Evolutionary conservation across 495 filamentous ascomycete species (phyloP), one percentile per base, ranked within the genome.

Genomic region (Neurospora sp.): DNA sequence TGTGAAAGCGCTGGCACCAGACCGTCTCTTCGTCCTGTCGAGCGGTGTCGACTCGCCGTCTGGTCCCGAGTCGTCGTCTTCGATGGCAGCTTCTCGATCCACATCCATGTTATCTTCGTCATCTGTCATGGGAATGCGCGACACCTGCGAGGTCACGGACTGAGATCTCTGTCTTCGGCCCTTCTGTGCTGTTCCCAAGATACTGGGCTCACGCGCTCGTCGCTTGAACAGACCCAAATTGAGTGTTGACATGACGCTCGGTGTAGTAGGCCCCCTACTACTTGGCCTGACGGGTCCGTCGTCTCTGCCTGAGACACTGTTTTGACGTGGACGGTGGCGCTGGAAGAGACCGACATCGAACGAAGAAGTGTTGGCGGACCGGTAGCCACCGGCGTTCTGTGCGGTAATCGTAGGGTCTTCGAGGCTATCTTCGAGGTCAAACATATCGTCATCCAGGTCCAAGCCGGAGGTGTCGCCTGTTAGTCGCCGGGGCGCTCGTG

Each of bases 221-320:
- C 84, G 77, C 74, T 79, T 84, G 74, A 87, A 87, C 10, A 78
- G 69, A n/a, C 85, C 83, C 18, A 87, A 79, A 71, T 83, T 86
- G 39, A 87, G 80, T 11, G 80, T 81, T 3, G 82, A 83, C 73
- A 81, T 83, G 35, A 84, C 74, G 72, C 78, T 83, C n/a, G 84
- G 83, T 14, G 85, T 87, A 69, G 79, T 84, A 12, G 78, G 76
- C 6, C 85, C 84, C 71, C 84, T 82, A 75, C 85, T 87, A 74
- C 85, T 86, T 35, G 85, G 85, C 46, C 85, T 79, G 75, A 86
- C 85, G 0, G 82, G 81, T 12, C 78, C 83, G 37, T 85, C 84
- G 37, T 83, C 82, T 40, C 84, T 79, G 20, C 81, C 80, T 4
- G 83, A 79, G 70, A 87, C 83, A 77, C 85, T 87, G 39, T 83